These are phyloP conservation scores for Bruguiera sexangula DNA, from an alignment of 345 rosid genomes.

Conservation along the genomic window DNA sequence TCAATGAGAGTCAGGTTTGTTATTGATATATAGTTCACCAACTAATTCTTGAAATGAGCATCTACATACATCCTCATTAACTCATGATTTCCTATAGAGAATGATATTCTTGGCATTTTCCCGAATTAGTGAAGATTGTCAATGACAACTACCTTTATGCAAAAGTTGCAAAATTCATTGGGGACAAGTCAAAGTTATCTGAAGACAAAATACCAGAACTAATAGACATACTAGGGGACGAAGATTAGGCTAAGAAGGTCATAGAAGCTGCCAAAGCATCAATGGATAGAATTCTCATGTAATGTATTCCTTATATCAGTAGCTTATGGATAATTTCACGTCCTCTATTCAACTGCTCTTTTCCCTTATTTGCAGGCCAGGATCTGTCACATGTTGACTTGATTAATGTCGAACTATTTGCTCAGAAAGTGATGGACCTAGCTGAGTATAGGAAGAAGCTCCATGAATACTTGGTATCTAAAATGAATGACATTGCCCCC, in stretches of 20 bases:
- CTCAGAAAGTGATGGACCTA: constrained; percentile 77
- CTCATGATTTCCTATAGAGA: constrained; percentile 49
- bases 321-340: not conserved
- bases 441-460: constrained; percentile 85
- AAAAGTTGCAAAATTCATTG: constrained; percentile 61
- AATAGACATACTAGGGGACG: constrained; percentile 76
- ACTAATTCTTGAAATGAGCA: not conserved
- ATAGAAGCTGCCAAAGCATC: constrained; percentile 95
- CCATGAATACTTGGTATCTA: constrained; percentile 70
- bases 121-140: constrained; percentile 88
- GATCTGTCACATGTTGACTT: constrained; percentile 78
- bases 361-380: constrained; percentile 53
- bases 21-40: not conserved
- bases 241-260: constrained; percentile 84
- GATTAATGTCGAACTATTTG: constrained; percentile 73
- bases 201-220: constrained; percentile 56
- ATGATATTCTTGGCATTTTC: constrained; percentile 99
- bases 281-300: constrained; percentile 58
- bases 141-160: constrained; percentile 89
- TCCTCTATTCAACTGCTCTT: constrained; percentile 8
- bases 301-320: not conserved
- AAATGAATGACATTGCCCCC: constrained; percentile 94
- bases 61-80: not conserved
- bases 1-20: constrained; percentile 87
- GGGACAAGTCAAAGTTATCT: constrained; percentile 65